Percentiles rank a stretch among this genome's conserved stretches.
phyloP scores from a whole-genome alignment of 1,284 basidiomycete species.

The Gomphus sp. region DNA sequence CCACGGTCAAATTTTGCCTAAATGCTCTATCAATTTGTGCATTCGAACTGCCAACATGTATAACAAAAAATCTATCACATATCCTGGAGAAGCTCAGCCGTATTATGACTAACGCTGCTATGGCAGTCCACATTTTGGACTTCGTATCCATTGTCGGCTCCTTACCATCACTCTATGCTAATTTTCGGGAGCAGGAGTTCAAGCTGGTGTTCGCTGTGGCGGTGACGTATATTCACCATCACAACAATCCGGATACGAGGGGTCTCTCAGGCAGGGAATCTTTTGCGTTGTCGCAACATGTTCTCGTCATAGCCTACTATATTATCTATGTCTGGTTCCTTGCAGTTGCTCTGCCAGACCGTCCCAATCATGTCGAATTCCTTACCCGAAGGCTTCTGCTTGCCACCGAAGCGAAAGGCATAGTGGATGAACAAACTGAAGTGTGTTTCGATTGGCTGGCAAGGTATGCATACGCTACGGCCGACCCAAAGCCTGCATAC shows the following conservation, averaged over 20 bases:
- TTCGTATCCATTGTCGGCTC: conserved; percentile 88
- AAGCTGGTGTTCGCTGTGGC: conserved; percentile 94
- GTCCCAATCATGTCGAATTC: conserved; percentile 77
- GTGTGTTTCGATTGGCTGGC: conserved; percentile 98
- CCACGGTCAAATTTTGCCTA: conserved; percentile 86
- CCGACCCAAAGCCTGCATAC: conserved; percentile 81
- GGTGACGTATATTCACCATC: conserved; percentile 89
- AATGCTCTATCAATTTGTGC: conserved; percentile 85
- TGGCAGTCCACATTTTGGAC: conserved; percentile 94
- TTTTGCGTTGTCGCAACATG: conserved; percentile 92
- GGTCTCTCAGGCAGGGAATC: conserved; percentile 44
- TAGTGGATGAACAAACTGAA: conserved; percentile 86
- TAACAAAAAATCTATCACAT: conserved; percentile 72
- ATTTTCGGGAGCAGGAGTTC: conserved; percentile 90
- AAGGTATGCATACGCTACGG: conserved; percentile 90
- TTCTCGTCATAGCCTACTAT: conserved; percentile 89
- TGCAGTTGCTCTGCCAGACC: conserved; percentile 77
- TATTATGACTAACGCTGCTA: conserved; percentile 90
- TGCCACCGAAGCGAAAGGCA: conserved; percentile 72
- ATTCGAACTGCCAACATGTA: conserved; percentile 81
- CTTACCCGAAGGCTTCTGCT: conserved; percentile 84
- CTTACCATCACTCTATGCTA: conserved; percentile 71
- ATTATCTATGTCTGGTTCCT: conserved; percentile 96
- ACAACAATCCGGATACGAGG: conserved; percentile 58
- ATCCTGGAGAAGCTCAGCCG: conserved; percentile 88